Conservation (phyloP, 2,329 filamentous ascomycete species). For the Ophiostoma fasciatum region DNA sequence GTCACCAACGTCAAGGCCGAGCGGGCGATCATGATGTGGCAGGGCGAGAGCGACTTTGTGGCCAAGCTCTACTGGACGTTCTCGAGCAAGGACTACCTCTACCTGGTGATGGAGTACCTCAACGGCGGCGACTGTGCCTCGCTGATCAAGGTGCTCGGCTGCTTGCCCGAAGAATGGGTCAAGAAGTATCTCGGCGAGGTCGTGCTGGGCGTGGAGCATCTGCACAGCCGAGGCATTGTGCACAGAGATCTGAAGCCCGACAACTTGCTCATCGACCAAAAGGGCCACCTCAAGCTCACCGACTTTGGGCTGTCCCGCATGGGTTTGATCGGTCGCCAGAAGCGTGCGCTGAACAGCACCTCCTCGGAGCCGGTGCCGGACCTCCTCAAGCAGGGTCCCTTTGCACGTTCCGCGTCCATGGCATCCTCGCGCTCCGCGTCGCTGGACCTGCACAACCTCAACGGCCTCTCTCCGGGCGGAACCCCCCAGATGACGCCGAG, state of each 20-base stretch:
- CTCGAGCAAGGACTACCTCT: constrained; percentile 97
- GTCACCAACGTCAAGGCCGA: constrained; percentile 98
- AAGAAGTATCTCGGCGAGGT: constrained; percentile 97
- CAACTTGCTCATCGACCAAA: constrained; percentile 92
- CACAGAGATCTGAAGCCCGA: constrained; percentile 96
- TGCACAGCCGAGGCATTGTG: constrained; percentile 88
- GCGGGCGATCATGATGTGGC: constrained; percentile 99
- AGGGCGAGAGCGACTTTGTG: constrained; percentile 97
- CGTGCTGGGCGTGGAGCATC: constrained; percentile 87
- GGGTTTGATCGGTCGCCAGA: constrained; percentile 92
- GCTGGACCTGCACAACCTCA: constrained; percentile 57
- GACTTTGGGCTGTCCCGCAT: constrained; percentile 96
- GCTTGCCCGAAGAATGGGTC: constrained; percentile 90
- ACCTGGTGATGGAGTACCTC: constrained; percentile 97
- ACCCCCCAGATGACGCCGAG: constrained; percentile 83
- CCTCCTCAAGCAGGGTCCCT: constrained; percentile 80
- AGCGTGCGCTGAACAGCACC: constrained; percentile 69
- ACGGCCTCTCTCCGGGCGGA: constrained; percentile 58
- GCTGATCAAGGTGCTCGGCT: constrained; percentile 84
- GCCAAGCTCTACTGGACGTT: constrained; percentile 99
- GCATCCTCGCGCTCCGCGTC: constrained; percentile 87
- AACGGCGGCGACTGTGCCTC: constrained; percentile 97
- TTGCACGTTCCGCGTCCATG: constrained; percentile 71
- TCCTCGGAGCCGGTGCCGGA: constrained; percentile 77
- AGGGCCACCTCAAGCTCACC: constrained; percentile 89